These are phyloP conservation scores for Vitis riparia DNA, from an alignment of 164 flowering plant species.

Conservation along the genomic window DNA sequence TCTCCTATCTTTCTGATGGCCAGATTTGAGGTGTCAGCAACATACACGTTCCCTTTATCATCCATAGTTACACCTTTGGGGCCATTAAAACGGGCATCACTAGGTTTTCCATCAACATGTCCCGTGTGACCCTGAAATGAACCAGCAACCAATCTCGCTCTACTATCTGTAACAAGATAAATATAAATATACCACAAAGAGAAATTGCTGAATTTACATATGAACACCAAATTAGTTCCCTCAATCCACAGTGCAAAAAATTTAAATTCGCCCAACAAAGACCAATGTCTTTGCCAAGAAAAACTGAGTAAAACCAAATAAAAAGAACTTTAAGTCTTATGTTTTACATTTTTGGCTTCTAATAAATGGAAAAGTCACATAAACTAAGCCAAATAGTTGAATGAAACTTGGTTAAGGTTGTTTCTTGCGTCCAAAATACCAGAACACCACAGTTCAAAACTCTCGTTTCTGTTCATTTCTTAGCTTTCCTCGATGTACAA, in stretches of 20 bases:
- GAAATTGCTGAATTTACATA: neutral
- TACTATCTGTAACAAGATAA: constrained; percentile 69
- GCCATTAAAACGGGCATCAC: constrained; percentile 89
- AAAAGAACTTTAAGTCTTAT: too few relatives aligned
- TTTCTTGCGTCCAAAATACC: too few relatives aligned
- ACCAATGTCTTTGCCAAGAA: too few relatives aligned
- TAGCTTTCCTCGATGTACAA: neutral
- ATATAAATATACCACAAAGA: constrained; percentile 1
- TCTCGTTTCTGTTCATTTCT: neutral
- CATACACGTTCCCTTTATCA: constrained; percentile 92
- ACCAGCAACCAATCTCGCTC: constrained; percentile 96
- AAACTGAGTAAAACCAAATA: too few relatives aligned
- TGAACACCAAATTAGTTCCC: neutral
- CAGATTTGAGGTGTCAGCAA: constrained; percentile 86
- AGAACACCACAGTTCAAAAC: too few relatives aligned
- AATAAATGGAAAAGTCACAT: too few relatives aligned
- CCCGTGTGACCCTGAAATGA: constrained; percentile 92
- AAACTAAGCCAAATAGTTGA: too few relatives aligned
- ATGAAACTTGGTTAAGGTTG: too few relatives aligned
- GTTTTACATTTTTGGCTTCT: too few relatives aligned
- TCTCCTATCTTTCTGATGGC: constrained; percentile 97
- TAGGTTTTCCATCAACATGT: constrained; percentile 95
- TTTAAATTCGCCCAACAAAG: neutral
- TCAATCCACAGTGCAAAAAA: neutral
- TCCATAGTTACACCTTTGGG: constrained; percentile 96